Evolutionary conservation across 2,329 filamentous ascomycete species (phyloP), one percentile per base, ranked within the genome.

Genomic region (Sordariomycetes sp.): DNA sequence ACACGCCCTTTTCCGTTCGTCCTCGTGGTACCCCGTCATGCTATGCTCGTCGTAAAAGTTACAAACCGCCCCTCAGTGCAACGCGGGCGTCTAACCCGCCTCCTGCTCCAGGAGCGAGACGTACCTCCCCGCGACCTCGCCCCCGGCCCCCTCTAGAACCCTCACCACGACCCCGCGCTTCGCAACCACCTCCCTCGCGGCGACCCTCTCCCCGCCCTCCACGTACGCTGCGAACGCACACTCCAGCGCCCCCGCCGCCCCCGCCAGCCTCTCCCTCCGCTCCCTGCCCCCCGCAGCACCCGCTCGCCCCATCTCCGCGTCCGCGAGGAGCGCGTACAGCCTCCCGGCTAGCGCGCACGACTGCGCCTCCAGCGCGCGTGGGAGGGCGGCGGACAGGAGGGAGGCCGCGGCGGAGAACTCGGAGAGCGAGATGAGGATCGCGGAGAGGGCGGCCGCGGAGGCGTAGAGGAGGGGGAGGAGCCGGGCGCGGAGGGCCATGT

Each of bases 151-250:
- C 64, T 91, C 87, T 8, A 81, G 77, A 53, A 87, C 74, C 69
- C 86, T 84, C 76, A 89, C 88, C 55, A 95, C 80, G 55, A 85
- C 85, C 3, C 88, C 87, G 71, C 90, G 92, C 76, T 94, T 94
- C 22, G 87, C 86, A 73, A 92, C 80, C 76, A 89, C 85, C 70
- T 91, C 87, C 66, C 89, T 86, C 71, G 89, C 86, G 58, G 83
- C 84, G n/a, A 76, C 72, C 16, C 85, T 72, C 22, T 62, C 88
- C 67, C 89, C 84, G 16, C 90, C 75, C 53, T 76, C 78, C 50
- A 83, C 81, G 68, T 82, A 95, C 61, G 85, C 80, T 35, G 75
- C 74, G 63, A 85, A 83, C 0, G 86, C 82, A 61, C 75, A 79
- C 58, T 87, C 82, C 54, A 89, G 76, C 34, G 84, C 82, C 43